Evolutionary conservation across 495 filamentous ascomycete species (phyloP).

Genomic region (Xylaria palmicola): DNA sequence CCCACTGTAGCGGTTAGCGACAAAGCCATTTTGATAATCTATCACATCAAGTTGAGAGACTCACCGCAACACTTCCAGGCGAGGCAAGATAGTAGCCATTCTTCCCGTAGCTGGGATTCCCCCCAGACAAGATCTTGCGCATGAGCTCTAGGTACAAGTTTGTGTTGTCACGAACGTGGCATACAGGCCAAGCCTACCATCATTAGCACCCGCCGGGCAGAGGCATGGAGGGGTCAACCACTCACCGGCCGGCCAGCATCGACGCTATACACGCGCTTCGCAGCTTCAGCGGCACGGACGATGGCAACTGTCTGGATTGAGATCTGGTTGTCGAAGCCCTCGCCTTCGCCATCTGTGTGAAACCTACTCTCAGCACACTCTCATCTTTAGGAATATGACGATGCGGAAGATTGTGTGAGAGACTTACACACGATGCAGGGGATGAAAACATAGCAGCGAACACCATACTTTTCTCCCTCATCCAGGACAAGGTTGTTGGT

Average conservation of each 20-base stretch:
- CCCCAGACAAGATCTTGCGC: constrained; percentile 39
- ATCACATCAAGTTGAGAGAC: neutral
- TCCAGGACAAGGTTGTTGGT: constrained; percentile 43
- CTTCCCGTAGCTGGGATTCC: constrained; percentile 38
- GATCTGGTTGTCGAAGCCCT: constrained; percentile 49
- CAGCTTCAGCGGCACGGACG: constrained; percentile 40
- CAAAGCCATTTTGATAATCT: neutral
- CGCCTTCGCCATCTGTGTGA: constrained; percentile 41
- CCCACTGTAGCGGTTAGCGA: constrained; percentile 34
- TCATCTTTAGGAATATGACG: neutral
- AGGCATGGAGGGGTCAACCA: neutral
- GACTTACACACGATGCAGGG: constrained; percentile 46
- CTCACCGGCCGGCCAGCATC: constrained; percentile 37
- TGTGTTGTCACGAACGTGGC: constrained; percentile 45
- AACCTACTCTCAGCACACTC: neutral
- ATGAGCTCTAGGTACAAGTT: constrained; percentile 44
- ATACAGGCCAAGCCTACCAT: constrained; percentile 48
- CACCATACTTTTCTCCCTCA: constrained; percentile 33
- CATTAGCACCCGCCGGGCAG: neutral
- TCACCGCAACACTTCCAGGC: constrained; percentile 39
- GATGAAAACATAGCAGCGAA: constrained; percentile 47
- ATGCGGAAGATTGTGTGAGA: neutral
- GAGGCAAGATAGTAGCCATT: constrained; percentile 52
- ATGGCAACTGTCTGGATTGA: constrained; percentile 51
- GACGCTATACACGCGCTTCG: constrained; percentile 38